phyloP scores from a whole-genome alignment of 176 grass and related monocot species.

The Miscanthus lutarioriparius region DNA sequence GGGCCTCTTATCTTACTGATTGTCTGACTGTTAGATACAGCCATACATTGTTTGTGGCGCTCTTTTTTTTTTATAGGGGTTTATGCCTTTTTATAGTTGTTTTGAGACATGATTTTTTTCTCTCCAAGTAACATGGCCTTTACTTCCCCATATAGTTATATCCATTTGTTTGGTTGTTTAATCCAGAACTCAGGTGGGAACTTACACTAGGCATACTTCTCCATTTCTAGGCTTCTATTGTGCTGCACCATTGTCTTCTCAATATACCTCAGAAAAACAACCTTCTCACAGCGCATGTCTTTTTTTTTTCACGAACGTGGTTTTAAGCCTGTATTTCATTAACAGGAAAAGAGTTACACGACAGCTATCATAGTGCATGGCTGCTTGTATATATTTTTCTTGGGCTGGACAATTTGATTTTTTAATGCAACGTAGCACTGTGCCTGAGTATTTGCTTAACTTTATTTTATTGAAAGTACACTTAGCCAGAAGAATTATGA shows the following conservation, averaged over 20 bases:
- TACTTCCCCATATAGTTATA: background rate
- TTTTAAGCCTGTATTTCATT: no score
- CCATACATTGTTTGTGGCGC: background rate
- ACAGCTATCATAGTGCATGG: background rate
- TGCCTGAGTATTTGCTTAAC: conserved; percentile 7
- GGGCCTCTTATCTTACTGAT: background rate
- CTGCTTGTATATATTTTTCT: conserved; percentile 12
- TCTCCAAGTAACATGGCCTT: background rate
- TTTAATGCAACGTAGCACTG: background rate
- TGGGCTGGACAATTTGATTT: background rate
- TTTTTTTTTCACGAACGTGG: no score
- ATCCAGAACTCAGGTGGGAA: background rate
- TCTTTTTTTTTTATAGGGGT: background rate
- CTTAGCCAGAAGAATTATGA: background rate
- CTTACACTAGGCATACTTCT: background rate
- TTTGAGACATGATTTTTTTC: conserved; percentile 1
- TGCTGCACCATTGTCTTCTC: background rate
- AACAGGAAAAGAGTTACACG: no score
- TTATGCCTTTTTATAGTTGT: background rate
- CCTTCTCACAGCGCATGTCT: background rate
- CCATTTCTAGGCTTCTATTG: background rate
- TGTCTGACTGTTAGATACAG: background rate
- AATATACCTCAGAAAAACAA: background rate
- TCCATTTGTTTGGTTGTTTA: background rate
- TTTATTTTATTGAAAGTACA: background rate